These are phyloP conservation scores for Globisporangium uncinulatum DNA, from an alignment of 352 stramenopile species.

Conservation along the genomic window DNA sequence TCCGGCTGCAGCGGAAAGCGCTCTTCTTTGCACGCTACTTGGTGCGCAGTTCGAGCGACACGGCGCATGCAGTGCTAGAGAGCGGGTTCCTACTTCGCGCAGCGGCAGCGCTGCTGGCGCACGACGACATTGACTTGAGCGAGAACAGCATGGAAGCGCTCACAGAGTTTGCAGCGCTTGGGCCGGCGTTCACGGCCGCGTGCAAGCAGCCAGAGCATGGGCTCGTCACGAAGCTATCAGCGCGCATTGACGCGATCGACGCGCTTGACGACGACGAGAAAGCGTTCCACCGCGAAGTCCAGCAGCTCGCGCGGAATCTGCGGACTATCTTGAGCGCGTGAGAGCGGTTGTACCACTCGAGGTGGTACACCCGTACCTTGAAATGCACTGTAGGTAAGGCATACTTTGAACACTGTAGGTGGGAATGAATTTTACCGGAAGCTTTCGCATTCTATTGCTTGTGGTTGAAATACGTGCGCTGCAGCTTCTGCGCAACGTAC, in stretches of 20 bases:
- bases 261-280: slow-evolving; percentile 59
- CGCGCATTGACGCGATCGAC: slow-evolving; percentile 59
- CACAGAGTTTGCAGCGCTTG: slow-evolving; percentile 58
- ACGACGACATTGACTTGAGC: slow-evolving; percentile 76
- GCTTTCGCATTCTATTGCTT: slow-evolving; percentile 7
- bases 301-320: slow-evolving; percentile 46
- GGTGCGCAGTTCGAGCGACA: slow-evolving; percentile 50
- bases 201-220: slow-evolving; percentile 46
- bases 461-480: slow-evolving; percentile 69
- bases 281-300: slow-evolving; percentile 63
- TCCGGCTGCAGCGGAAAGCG: slow-evolving; percentile 75
- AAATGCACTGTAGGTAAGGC: background rate
- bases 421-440: background rate
- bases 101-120: slow-evolving; percentile 38
- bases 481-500: slow-evolving; percentile 82
- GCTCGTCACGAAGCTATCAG: slow-evolving; percentile 38
- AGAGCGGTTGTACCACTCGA: no score
- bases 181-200: slow-evolving; percentile 46
- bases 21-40: slow-evolving; percentile 84
- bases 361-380: no score
- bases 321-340: slow-evolving; percentile 28
- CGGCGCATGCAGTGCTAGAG: slow-evolving; percentile 39
- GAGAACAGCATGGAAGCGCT: slow-evolving; percentile 71
- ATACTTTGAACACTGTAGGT: background rate
- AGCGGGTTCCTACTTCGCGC: slow-evolving; percentile 43